phyloP scores from a whole-genome alignment of 345 rosid species.

The Corchorus capsularis region DNA sequence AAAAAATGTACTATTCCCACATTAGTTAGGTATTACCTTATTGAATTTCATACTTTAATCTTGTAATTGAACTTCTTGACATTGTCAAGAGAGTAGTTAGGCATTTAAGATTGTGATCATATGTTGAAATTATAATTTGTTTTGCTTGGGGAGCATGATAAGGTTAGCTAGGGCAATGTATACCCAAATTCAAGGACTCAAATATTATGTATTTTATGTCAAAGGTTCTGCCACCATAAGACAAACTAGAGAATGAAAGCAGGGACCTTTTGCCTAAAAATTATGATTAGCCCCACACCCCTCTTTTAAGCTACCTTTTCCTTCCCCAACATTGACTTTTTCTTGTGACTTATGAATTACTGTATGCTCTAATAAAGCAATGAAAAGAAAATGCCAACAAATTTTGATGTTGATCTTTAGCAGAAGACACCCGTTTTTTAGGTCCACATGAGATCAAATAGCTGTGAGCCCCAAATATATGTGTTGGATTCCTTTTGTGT shows the following conservation, averaged over 20 bases:
- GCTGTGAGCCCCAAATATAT: not conserved
- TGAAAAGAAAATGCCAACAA: conserved; percentile 13
- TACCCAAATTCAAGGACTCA: too few species aligned
- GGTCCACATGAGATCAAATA: conserved; percentile 20
- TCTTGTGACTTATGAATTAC: conserved; percentile 5
- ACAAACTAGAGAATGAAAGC: not conserved
- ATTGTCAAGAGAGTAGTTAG: too few species aligned
- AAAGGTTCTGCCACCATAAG: not conserved
- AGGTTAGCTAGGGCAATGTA: too few species aligned
- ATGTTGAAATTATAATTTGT: too few species aligned
- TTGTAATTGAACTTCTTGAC: too few species aligned
- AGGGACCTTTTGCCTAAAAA: not conserved
- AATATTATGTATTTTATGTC: too few species aligned
- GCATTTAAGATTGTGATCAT: too few species aligned
- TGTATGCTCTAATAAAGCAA: conserved; percentile 6
- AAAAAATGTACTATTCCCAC: too few species aligned
- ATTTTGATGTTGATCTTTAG: conserved; percentile 13
- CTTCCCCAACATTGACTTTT: conserved; percentile 8
- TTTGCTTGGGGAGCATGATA: too few species aligned
- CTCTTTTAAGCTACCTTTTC: not conserved
- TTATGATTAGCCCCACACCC: not conserved
- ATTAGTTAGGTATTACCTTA: too few species aligned
- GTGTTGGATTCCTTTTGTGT: conserved; percentile 12
- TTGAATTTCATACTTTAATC: too few species aligned
- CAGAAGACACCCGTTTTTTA: not conserved